Evolutionary conservation across 1,139 yeast species (phyloP), one percentile per base, ranked within the genome.

Genomic region (Hemisphaericaspora lyxosophila): DNA sequence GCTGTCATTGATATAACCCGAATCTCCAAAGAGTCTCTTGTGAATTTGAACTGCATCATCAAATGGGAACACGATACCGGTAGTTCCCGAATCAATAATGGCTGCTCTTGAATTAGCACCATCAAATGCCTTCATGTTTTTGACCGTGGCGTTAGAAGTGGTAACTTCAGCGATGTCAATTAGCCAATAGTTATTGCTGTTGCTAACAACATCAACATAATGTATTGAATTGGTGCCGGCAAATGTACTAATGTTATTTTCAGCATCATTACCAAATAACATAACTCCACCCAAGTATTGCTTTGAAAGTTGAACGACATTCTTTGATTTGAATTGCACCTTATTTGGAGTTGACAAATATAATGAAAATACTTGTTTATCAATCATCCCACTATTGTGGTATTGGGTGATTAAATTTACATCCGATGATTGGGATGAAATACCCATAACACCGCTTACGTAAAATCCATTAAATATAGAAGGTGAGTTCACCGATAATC

Each of bases 11-110:
- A 76, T 58, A 6, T 79, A 61, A 13, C 33, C 33, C 25, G 63
- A 57, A 17, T 57, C 49, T 39, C 83, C 80, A 50, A 66, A 78
- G 17, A 62, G 41, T 26, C 40, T 28, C 11, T 74, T 51, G 51
- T 82, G 87, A 11, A 82, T 41, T 18, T 46, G 57, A 29, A 68
- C 49, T 2, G 87, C 86, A 50, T 82, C 86, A 15, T 57, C 59
- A n/a, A 71, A 59, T 2, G 85, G 80, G 36, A 80, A 58, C 5
- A 78, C 77, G 18, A 81, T 57, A 2, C 83, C 75, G 0, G 87
- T 81, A 2, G 87, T 80, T 13, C 87, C 88, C 9, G 85, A 78
- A 51, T 82, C 89, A 19, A 82, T 63, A 31, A 81, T 67, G 4
- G 79, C 82, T 4, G 61, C 52, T 54, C 80, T 64, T 9, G 49